Evolutionary conservation across 2,329 filamentous ascomycete genomes (phyloP), one percentile per base, ranked within the genome.

Genomic region (Septoria petroselini): DNA sequence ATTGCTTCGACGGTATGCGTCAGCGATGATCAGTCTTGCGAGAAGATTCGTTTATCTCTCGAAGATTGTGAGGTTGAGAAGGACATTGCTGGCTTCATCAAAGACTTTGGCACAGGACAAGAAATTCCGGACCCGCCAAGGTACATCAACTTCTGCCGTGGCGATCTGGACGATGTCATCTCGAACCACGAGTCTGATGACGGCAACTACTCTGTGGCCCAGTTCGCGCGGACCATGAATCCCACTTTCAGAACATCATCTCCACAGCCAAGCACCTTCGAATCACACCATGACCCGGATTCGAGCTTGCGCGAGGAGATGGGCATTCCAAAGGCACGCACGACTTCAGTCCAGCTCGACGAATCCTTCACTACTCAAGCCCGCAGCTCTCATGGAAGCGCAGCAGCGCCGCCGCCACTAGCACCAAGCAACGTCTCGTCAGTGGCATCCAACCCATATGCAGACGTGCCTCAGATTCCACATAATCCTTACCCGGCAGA

Each of bases 111-210:
- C 17, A 98, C 93, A 2, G 91, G 93, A 4, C 91, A 97, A 69
- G 94, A 98, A 68, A 98, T 98, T 39, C 94, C 93, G 1, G 93
- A 96, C 68, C 83, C 93, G 18, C 93, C 93, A 35, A 96, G 90
- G 69, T 98, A 96, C 69, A 96, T 98, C 81, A 96, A 98, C 74
- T 98, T 97, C 70, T 94, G 89, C 68, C 85, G 93, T 8, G 93
- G 91, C 12, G 91, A 95, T 67, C 78, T 78, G 30, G 74, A 84
- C 47, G 93, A 98, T 61, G 83, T 81, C 30, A 82, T 83, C 59
- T 96, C 91, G 1, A 88, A 93, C 55, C 62, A 64, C 21, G 76
- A 80, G 8, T 91, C 88, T 0, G 90, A 95, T 17, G 91, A 95
- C 57, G 89, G 91, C 3, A 83, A 80, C 60, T 98, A 95, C 66